These are phyloP conservation scores for Immersiella caudata DNA, from an alignment of 495 filamentous ascomycete species.

Conservation along the genomic window DNA sequence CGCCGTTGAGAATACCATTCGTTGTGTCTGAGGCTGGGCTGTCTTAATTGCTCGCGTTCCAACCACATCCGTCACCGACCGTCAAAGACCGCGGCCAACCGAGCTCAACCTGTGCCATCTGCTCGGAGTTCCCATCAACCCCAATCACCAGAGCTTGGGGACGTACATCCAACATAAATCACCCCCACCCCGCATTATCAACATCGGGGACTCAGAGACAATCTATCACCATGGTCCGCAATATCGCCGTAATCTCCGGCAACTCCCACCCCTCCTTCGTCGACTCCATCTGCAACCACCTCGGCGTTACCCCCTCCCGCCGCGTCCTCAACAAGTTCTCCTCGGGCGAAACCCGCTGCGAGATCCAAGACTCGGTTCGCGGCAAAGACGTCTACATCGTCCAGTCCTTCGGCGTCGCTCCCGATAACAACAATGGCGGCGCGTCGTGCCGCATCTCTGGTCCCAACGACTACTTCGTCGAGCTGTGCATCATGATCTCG, in stretches of 20 bases:
- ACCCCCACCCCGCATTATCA: not conserved
- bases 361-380: slow-evolving; percentile 93
- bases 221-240: slow-evolving; percentile 78
- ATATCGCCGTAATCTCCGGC: slow-evolving; percentile 92
- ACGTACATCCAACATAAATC: not conserved
- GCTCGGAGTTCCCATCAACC: not conserved
- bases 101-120: not conserved
- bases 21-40: not conserved
- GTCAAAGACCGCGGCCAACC: not conserved
- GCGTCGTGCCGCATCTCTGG: slow-evolving; percentile 28
- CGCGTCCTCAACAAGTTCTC: slow-evolving; percentile 90
- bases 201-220: not conserved
- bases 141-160: too few relatives aligned
- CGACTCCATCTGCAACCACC: slow-evolving; percentile 80
- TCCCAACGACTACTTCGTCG: slow-evolving; percentile 91
- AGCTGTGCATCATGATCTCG: slow-evolving; percentile 94
- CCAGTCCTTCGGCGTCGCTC: slow-evolving; percentile 68
- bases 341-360: slow-evolving; percentile 90
- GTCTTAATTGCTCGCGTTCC: not conserved
- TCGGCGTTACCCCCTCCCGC: slow-evolving; percentile 82
- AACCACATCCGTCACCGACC: not conserved
- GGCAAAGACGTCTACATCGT: slow-evolving; percentile 99
- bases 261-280: slow-evolving; percentile 90
- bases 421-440: slow-evolving; percentile 30
- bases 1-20: not conserved